These are phyloP conservation scores for Pythium dissimile DNA, from an alignment of 352 stramenopile genomes.

Conservation along the genomic window DNA sequence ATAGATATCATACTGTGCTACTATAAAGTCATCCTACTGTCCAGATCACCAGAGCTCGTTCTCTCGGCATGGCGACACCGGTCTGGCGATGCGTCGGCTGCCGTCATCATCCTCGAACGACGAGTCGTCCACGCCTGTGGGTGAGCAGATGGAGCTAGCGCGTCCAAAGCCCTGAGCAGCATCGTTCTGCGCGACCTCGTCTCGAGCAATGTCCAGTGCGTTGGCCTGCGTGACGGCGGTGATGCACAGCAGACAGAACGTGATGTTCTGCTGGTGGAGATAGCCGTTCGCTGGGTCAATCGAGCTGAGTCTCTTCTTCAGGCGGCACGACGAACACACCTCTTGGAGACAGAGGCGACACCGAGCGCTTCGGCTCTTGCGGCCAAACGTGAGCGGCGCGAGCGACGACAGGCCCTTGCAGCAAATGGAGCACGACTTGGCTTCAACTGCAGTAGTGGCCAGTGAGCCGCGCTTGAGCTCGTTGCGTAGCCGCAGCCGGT, in stretches of 20 bases:
- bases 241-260: slow-evolving; percentile 21
- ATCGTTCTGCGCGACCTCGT: slow-evolving; percentile 19
- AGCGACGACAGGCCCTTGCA: slow-evolving; percentile 13
- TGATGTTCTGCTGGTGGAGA: slow-evolving; percentile 14
- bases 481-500: slow-evolving; percentile 10
- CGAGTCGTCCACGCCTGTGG: slow-evolving; percentile 11
- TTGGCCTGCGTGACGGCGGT: slow-evolving; percentile 19
- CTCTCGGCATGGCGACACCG: background rate
- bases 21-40: background rate
- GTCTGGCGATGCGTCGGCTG: background rate
- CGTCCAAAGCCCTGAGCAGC: slow-evolving; percentile 15
- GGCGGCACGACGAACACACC: slow-evolving; percentile 21
- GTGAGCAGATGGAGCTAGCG: slow-evolving; percentile 7
- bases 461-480: slow-evolving; percentile 7
- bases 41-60: slow-evolving; percentile 1
- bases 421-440: slow-evolving; percentile 17
- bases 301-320: slow-evolving; percentile 23
- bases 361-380: slow-evolving; percentile 2
- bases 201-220: slow-evolving; percentile 18
- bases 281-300: slow-evolving; percentile 10
- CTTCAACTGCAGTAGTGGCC: background rate
- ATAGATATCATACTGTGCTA: too few species aligned
- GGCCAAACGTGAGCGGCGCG: slow-evolving; percentile 16
- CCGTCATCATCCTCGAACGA: slow-evolving; percentile 9
- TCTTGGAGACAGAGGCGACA: slow-evolving; percentile 20